A percentile compares a stretch with the other conserved stretches of the same genome.
phyloP scores from a whole-genome alignment of 31 red algal genomes.

The Odonthalia washingtoniensis region DNA sequence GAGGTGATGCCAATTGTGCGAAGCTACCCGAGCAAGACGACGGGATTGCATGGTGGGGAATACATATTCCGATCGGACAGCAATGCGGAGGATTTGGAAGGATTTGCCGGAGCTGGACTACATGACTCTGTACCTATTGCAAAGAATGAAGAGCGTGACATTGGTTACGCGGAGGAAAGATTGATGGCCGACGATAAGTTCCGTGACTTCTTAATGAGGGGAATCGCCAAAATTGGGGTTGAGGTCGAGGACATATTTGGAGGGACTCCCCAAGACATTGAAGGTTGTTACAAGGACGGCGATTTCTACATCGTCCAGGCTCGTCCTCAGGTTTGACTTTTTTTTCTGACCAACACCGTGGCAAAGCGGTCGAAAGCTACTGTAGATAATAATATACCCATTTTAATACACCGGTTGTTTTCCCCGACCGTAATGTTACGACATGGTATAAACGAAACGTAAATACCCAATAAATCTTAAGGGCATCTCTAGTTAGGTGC shows the following conservation, averaged over 20 bases:
- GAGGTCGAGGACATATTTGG: conserved; percentile 85
- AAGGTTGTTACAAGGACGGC: conserved; percentile 89
- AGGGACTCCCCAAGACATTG: conserved; percentile 91
- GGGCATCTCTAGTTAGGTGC: no score
- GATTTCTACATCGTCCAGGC: conserved; percentile 89
- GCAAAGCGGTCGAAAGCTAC: no score
- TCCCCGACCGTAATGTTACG: no score
- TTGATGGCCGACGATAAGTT: conserved; percentile 86
- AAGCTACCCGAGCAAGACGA: conserved; percentile 90
- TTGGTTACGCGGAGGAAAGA: conserved; percentile 82
- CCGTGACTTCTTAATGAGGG: conserved; percentile 69
- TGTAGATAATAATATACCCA: no score
- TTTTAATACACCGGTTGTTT: no score
- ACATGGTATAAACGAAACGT: no score
- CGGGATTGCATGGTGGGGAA: conserved; percentile 80
- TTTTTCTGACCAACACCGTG: no score
- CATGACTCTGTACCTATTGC: conserved; percentile 84
- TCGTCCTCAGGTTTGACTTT: conserved; percentile 88
- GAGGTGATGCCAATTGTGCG: conserved; percentile 67
- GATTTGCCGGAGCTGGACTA: conserved; percentile 96
- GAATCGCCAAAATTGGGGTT: conserved; percentile 88
- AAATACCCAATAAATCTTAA: no score
- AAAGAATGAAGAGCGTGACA: conserved; percentile 64
- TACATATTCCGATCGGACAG: conserved; percentile 95
- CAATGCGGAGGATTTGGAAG: conserved; percentile 94